Evolutionary conservation across 2,329 filamentous ascomycete genomes (phyloP).

Genomic region (Scytalidium lignicola): DNA sequence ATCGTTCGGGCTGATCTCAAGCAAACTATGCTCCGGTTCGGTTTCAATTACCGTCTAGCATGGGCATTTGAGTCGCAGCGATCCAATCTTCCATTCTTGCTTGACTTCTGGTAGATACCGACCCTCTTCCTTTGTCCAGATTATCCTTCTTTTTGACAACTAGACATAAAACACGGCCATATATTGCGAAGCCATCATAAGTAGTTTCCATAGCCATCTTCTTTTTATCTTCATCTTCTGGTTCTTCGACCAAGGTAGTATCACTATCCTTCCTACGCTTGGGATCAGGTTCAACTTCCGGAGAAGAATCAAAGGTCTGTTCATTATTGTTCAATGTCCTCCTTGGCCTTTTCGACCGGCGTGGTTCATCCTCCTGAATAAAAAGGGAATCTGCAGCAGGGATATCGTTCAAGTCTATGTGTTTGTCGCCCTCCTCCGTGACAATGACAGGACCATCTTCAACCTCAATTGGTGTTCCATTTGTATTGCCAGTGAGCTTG

Average conservation of each 20-base stretch:
- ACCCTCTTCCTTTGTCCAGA: slow-evolving; percentile 33
- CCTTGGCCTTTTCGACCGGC: slow-evolving; percentile 24
- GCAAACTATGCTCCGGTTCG: too few species aligned
- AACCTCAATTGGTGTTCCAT: slow-evolving; percentile 40
- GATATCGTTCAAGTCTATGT: slow-evolving; percentile 18
- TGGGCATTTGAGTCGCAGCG: slow-evolving; percentile 63
- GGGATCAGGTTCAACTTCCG: slow-evolving; percentile 31
- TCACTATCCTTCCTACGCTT: slow-evolving; percentile 41
- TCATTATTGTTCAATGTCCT: slow-evolving; percentile 29
- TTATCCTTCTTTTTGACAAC: slow-evolving; percentile 74
- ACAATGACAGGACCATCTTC: slow-evolving; percentile 23
- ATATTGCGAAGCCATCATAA: slow-evolving; percentile 95
- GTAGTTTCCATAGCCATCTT: slow-evolving; percentile 80
- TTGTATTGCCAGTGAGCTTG: slow-evolving; percentile 52
- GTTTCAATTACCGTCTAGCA: slow-evolving; percentile 14
- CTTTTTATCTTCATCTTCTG: slow-evolving; percentile 70
- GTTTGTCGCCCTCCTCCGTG: slow-evolving; percentile 23
- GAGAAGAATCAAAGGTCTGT: slow-evolving; percentile 27
- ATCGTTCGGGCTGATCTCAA: too few species aligned
- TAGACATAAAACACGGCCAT: slow-evolving; percentile 85
- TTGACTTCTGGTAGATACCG: slow-evolving; percentile 44
- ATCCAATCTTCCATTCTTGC: slow-evolving; percentile 84
- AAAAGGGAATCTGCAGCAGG: slow-evolving; percentile 26
- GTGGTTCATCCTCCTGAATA: slow-evolving; percentile 28
- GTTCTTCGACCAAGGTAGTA: slow-evolving; percentile 18